phyloP scores from a whole-genome alignment of 73 alveolate genomes.

The Tetrahymena malaccensis region DNA sequence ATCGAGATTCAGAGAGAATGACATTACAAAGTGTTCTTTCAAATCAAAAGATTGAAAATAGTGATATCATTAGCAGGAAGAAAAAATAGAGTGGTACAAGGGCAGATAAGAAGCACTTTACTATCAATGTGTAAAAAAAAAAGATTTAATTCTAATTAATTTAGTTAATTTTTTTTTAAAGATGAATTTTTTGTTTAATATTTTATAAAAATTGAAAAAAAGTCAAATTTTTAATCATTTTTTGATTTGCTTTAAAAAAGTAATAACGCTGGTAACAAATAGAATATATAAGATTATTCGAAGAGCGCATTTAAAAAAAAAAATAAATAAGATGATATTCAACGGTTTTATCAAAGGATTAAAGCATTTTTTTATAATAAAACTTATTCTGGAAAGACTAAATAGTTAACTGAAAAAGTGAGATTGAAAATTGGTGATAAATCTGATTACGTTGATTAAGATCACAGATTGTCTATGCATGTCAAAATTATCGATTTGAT shows the following conservation, averaged over 20 bases:
- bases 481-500: not conserved
- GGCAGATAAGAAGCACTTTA: not conserved
- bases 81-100: not conserved
- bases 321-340: not conserved
- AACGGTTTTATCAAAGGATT: not conserved
- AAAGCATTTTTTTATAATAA: not conserved
- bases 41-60: not conserved
- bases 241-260: too few relatives aligned
- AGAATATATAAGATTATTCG: not conserved
- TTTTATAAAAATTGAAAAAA: too few relatives aligned
- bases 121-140: not conserved
- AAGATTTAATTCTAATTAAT: too few relatives aligned
- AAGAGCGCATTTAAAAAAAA: not conserved
- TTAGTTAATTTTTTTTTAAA: too few relatives aligned
- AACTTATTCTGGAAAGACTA: not conserved
- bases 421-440: not conserved
- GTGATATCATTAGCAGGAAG: not conserved
- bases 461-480: not conserved
- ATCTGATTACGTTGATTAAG: not conserved
- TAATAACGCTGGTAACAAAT: too few relatives aligned
- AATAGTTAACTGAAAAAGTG: not conserved
- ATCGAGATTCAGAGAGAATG: too few relatives aligned
- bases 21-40: not conserved
- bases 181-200: too few relatives aligned
- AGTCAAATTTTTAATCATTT: too few relatives aligned